These are phyloP conservation scores for Metschnikowia santaceciliae DNA, from an alignment of 805 yeast genomes.

Conservation along the genomic window DNA sequence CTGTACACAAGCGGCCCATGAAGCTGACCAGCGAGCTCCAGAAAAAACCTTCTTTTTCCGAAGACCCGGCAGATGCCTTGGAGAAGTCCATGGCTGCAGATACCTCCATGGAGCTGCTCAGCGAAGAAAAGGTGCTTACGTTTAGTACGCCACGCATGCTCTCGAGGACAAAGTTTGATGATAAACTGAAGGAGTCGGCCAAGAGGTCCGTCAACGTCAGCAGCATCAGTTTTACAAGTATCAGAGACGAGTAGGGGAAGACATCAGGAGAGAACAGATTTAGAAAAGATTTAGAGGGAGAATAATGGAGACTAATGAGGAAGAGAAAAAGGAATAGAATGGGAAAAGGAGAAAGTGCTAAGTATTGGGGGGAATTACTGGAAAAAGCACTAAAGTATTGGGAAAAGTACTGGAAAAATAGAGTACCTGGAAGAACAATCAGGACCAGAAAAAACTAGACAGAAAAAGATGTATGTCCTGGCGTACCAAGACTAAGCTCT, in stretches of 20 bases:
- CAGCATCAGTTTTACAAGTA: conserved; percentile 17
- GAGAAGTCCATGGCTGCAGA: background rate
- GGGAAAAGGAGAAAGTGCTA: too few species aligned
- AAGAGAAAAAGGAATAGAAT: too few species aligned
- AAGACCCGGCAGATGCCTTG: background rate
- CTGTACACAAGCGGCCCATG: background rate
- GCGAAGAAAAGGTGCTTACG: background rate
- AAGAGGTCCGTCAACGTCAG: conserved; percentile 9
- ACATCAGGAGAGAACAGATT: background rate
- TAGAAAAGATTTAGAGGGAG: background rate
- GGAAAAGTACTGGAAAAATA: too few species aligned
- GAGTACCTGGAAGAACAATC: too few species aligned
- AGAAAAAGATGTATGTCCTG: too few species aligned
- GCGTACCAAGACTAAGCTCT: too few species aligned
- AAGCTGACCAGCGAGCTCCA: background rate
- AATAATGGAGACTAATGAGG: too few species aligned
- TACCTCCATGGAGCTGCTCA: conserved; percentile 3
- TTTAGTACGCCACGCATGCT: background rate
- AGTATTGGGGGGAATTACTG: too few species aligned
- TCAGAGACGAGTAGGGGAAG: conserved; percentile 11
- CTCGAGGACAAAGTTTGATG: background rate
- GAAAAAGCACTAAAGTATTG: too few species aligned
- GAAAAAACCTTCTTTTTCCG: background rate
- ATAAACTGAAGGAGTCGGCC: conserved; percentile 1
- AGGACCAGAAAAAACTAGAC: too few species aligned